Evolutionary conservation across 441 rosid species (phyloP).

Genomic region (Populus trichocarpa): DNA sequence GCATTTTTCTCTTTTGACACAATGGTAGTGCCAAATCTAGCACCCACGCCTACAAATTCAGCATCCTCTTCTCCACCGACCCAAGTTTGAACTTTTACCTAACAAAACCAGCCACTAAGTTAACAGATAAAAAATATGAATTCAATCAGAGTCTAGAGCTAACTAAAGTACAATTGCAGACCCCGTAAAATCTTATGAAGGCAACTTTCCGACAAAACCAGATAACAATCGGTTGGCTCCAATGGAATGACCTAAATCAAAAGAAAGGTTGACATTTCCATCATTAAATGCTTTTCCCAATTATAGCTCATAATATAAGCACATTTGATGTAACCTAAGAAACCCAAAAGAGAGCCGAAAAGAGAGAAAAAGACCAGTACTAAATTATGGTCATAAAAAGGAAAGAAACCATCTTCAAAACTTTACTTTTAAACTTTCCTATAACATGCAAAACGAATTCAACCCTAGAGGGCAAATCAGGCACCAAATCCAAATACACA

Average conservation of each 20-base stretch:
- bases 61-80: constrained; percentile 67
- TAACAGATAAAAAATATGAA: constrained; percentile 3
- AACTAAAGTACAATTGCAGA: constrained; percentile 5
- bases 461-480: background rate
- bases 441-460: background rate
- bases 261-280: background rate
- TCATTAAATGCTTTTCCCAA: background rate
- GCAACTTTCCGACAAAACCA: background rate
- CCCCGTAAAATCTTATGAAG: background rate
- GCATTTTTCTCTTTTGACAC: constrained; percentile 97
- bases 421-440: background rate
- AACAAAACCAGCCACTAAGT: constrained; percentile 12
- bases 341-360: constrained; percentile 11
- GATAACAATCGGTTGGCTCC: background rate
- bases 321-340: background rate
- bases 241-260: background rate
- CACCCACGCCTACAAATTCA: constrained; percentile 98
- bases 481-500: background rate
- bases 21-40: constrained; percentile 82
- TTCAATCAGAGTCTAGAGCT: constrained; percentile 8
- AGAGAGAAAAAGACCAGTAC: background rate
- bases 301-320: constrained; percentile 4
- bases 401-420: background rate
- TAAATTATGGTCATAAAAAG: background rate
- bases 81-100: constrained; percentile 99